Evolutionary conservation across 139 green algal species (phyloP), one percentile per base, ranked within the genome.

Genomic region (Coelastrella sp.): DNA sequence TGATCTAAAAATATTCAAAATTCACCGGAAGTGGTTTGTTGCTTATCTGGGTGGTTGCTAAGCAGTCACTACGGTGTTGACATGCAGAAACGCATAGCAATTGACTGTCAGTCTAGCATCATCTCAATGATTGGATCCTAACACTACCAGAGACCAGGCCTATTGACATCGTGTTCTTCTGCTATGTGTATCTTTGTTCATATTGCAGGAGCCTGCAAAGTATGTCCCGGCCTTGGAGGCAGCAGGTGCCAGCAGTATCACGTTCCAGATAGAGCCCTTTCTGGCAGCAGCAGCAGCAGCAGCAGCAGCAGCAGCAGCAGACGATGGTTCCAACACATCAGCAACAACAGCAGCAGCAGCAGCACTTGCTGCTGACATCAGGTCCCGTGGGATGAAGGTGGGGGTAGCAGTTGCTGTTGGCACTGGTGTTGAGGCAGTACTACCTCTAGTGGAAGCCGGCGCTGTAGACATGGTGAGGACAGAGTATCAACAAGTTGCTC

Each of bases 321-420:
- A n/a, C n/a, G n/a, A n/a, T n/a, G 1, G 25, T 51, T 11, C 8
- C 15, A 13, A 30, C 51, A 60, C 68, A 72, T 45, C n/a, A n/a
- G n/a, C n/a, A n/a, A 67, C 80, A 69, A 71, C 59, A 30, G 73
- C 35, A 53, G 34, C 41, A 50, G 90, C 89, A 25, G 75, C 68
- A 23, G 62, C 35, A 35, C 41, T 92, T 27, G 83, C 78, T 7
- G 71, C 59, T 4, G 66, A 88, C 5, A 88, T 94, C 15, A 83
- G 86, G 32, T 45, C 32, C 37, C 37, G 45, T 0, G 95, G 95
- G 57, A 95, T 98, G 92, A 87, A 85, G 59, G 89, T 78, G 38
- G 96, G 91, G 4, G 84, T 98, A 32, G 95, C 94, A 8, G 88
- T 98, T 37, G 92, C 91, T 60, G 94, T 95, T 0, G 84, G 90